Evolutionary conservation across 192 early-diverging fungal species (phyloP), one percentile per base, ranked within the genome.

Genomic region (Coemansia sp.): DNA sequence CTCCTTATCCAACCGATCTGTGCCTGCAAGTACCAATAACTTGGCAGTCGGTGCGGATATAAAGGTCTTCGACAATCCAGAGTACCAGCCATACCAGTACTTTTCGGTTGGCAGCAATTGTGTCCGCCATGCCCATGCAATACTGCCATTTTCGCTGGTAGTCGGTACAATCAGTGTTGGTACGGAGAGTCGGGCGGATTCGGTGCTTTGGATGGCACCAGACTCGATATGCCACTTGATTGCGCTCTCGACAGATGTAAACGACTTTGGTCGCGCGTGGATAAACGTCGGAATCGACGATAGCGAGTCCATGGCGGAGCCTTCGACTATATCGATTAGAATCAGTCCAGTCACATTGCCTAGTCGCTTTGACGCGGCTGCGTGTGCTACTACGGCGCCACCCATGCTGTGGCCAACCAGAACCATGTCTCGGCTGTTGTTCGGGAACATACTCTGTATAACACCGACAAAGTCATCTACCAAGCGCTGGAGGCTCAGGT

Each of bases 401-500:
- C 93, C 93, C 89, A 94, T 90, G 69, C 92, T 94, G 67, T 94
- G 93, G 8, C 93, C 93, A n/a, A 93, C 85, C 7, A 94, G 76
- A 23, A 92, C 75, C 31, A 91, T 74, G 39, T 90, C 87, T 0
- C 84, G 78, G 7, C 9, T 45, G 21, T 85, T 72, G 17, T 85
- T 72, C 2, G 84, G 82, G 53, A 86, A 87, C 34, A 89, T 29
- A 2, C 69, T 32, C 6, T 67, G 60, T 17, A 92, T 62, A 0
- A 91, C 61, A 14, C 84, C 76, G 10, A 74, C 65, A 23, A 90
- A 69, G 73, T 94, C 93, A 11, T 77, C 68, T 17, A 86, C 85
- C 41, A 92, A 66, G 15, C 78, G 77, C 23, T 85, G 78, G 34
- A 93, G 61, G 1, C 86, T 87, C 32, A 89, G 69, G 63, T 89